Base-by-base conservation (phyloP, 139 green algal genomes). In the Coelastrella sp. region DNA sequence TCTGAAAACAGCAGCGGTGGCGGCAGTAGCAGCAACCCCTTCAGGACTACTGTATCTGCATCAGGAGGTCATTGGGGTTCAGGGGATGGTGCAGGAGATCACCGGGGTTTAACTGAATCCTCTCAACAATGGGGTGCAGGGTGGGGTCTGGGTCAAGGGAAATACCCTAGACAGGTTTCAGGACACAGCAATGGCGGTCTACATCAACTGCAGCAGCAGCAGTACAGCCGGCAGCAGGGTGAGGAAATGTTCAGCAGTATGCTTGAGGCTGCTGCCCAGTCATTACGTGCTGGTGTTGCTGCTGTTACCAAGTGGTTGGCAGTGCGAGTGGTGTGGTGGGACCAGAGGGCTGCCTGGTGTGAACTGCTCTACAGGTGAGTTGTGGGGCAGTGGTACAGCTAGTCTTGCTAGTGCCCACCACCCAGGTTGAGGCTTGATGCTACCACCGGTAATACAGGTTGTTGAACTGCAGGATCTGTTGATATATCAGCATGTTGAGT, bases 291-390 rank as follows among this genome's bases (percentile, higher is more conserved):
- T 27, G 80, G 80, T 2, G 50, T 86, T 15, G 51, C 38, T 53
- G 32, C 27, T 41, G 80, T 86, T 45, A 59, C 50, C 37, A 79
- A 72, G 25, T 87, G 82, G 82, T 71, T 87, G 38, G 82, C 71
- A 21, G 69, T 74, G 69, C 51, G 71, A 17, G 53, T 87, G 13
- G 82, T 87, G n/a, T 87, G 82, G 82, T 87, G 82, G 82, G 66
- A 87, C 17, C 57, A 67, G 69, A 53, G 82, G 1, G 71, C 67
- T 34, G 69, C 37, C 1, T 87, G 82, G 82, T 87, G 82, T 30
- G 82, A 87, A 67, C 82, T 87, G 37, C 25, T 87, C 23, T 86
- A 86, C 80, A 76, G 79, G 79, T 77, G 79, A 48, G 62, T 57
- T 57, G n/a, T n/a, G n/a, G n/a, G n/a, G n/a, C n/a, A n/a, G n/a